These are phyloP conservation scores for Parsonsia alboflavescens DNA, from an alignment of 257 asterid genomes.

Conservation along the genomic window DNA sequence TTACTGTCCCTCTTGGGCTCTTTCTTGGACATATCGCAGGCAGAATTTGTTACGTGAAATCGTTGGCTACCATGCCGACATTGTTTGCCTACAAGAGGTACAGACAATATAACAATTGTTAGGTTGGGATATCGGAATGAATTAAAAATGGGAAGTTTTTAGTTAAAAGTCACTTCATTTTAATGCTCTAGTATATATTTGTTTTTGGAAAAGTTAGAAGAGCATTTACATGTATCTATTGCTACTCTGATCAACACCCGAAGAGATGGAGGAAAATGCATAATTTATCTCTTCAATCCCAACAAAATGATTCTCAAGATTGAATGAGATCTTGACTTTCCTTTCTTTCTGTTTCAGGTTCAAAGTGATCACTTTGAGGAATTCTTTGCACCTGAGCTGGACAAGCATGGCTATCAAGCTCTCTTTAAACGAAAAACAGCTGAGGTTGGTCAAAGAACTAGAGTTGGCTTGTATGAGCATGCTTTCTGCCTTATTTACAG, in stretches of 20 bases:
- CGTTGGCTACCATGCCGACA: conserved; percentile 84
- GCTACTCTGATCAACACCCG: neutral
- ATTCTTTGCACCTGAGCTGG: conserved; percentile 93
- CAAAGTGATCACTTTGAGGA: conserved; percentile 93
- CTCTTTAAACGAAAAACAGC: conserved; percentile 69
- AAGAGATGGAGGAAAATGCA: no score
- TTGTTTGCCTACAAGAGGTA: conserved; percentile 99
- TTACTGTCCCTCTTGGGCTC: conserved; percentile 99
- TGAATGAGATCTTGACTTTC: neutral
- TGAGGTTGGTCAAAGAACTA: conserved; percentile 57
- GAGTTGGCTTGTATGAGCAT: conserved; percentile 7
- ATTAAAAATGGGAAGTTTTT: neutral
- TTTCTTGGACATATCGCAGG: conserved; percentile 94
- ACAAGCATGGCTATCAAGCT: conserved; percentile 94
- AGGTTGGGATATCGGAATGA: neutral
- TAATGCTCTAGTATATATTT: neutral
- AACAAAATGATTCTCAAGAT: neutral
- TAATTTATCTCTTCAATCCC: no score
- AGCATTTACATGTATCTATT: neutral
- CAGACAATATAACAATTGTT: neutral
- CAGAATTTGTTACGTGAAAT: conserved; percentile 91
- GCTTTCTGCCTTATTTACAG: conserved; percentile 17
- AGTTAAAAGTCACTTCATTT: neutral
- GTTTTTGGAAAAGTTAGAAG: neutral
- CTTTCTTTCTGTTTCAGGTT: conserved; percentile 44